A percentile compares a stretch with the other conserved stretches of the same genome.
phyloP scores from a whole-genome alignment of 225 moss, liverwort and hornwort species.

The Physcomitrellopsis africana region DNA sequence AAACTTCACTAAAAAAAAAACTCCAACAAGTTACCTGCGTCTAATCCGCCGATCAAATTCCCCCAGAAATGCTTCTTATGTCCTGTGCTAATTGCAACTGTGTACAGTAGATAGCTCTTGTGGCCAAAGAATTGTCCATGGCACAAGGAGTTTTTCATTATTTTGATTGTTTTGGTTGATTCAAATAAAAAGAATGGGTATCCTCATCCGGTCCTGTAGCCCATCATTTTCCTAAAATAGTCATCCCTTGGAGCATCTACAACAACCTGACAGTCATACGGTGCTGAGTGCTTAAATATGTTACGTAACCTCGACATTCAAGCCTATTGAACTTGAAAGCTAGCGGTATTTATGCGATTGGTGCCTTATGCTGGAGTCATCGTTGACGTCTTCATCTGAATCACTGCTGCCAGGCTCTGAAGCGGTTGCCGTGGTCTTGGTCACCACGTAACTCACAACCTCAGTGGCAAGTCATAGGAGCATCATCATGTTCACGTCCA shows the following conservation, averaged over 20 bases:
- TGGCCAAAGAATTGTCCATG: too few relatives aligned
- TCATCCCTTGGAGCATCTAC: background rate
- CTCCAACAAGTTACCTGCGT: background rate
- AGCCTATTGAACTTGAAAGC: background rate
- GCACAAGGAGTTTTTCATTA: too few relatives aligned
- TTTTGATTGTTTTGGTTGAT: too few relatives aligned
- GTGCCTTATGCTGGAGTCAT: too few relatives aligned
- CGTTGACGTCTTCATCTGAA: slow-evolving; percentile 20
- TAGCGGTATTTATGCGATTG: background rate
- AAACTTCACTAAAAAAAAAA: background rate
- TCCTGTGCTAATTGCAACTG: background rate
- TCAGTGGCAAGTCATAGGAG: background rate
- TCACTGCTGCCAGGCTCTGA: slow-evolving; percentile 26
- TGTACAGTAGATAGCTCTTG: background rate
- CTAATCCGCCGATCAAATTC: background rate
- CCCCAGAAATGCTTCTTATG: background rate
- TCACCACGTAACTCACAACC: slow-evolving; percentile 7
- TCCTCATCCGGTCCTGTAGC: too few relatives aligned
- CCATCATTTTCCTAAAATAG: too few relatives aligned
- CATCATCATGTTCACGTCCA: too few relatives aligned
- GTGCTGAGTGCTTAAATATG: background rate
- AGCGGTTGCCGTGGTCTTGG: slow-evolving; percentile 7
- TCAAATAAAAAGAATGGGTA: too few relatives aligned
- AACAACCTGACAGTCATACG: background rate
- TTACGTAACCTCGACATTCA: background rate